Evolutionary conservation across 177 flowering plant genomes (phyloP).

Genomic region (Tripterygium wilfordii): DNA sequence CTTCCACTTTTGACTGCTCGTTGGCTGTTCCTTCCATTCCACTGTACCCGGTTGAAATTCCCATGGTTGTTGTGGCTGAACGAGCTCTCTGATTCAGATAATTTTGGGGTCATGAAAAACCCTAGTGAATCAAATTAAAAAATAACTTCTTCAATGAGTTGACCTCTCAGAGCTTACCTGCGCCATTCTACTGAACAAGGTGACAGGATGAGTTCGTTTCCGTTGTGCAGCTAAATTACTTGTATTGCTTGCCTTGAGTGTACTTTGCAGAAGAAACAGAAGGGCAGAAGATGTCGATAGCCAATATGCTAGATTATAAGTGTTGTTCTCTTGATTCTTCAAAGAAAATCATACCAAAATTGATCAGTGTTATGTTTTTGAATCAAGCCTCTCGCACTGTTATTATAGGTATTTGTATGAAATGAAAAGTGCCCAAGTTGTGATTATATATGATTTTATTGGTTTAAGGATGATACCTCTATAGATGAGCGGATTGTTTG

Average conservation of each 20-base stretch:
- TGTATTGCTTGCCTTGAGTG: constrained; percentile 59
- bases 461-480: constrained; percentile 37
- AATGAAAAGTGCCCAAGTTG: too few relatives aligned
- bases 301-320: constrained; percentile 71
- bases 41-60: constrained; percentile 71
- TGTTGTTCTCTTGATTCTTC: constrained; percentile 46
- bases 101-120: too few relatives aligned
- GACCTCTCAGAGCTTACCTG: constrained; percentile 36
- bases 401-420: too few relatives aligned
- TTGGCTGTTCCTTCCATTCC: constrained; percentile 68
- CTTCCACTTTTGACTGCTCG: constrained; percentile 52
- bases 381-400: too few relatives aligned
- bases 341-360: constrained; percentile 3
- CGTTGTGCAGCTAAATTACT: constrained; percentile 30
- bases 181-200: constrained; percentile 72
- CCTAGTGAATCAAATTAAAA: too few relatives aligned
- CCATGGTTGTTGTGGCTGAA: constrained; percentile 42
- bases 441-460: too few relatives aligned
- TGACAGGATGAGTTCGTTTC: constrained; percentile 37
- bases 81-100: constrained; percentile 47
- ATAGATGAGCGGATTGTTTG: constrained; percentile 57
- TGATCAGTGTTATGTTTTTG: too few relatives aligned
- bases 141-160: neutral
- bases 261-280: constrained; percentile 61
- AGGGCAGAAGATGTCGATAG: constrained; percentile 74